These are phyloP conservation scores for Xylaria telfairii DNA, from an alignment of 495 filamentous ascomycete species.

Conservation along the genomic window DNA sequence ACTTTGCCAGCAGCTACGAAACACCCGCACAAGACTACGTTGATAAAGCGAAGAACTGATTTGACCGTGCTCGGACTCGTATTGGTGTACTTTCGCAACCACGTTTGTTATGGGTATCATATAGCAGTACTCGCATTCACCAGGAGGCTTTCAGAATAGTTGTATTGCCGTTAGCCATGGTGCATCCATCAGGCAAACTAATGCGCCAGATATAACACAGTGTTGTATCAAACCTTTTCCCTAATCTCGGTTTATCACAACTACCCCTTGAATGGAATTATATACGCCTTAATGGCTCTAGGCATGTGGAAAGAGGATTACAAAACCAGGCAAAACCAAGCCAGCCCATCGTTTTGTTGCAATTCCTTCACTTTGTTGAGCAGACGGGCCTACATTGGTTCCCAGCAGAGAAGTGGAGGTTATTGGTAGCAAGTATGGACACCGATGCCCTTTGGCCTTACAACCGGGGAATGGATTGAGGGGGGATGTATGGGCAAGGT, in stretches of 20 bases:
- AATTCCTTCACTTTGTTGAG: not conserved
- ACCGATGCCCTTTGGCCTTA: not conserved
- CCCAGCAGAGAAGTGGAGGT: not conserved
- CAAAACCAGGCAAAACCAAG: not conserved
- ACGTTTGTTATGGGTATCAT: not conserved
- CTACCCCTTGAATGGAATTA: not conserved
- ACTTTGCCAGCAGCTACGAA: slow-evolving; percentile 82
- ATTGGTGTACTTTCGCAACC: not conserved
- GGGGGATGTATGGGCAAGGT: not conserved
- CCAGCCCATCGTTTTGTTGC: not conserved
- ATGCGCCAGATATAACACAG: not conserved
- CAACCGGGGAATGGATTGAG: not conserved
- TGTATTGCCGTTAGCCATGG: not conserved
- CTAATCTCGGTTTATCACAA: not conserved
- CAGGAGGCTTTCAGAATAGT: not conserved
- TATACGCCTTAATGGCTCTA: not conserved
- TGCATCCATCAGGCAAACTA: not conserved
- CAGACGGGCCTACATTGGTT: not conserved
- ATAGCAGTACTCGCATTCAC: not conserved
- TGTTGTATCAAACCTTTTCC: not conserved
- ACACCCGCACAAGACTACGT: slow-evolving; percentile 57
- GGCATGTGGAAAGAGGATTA: not conserved
- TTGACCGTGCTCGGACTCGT: not conserved
- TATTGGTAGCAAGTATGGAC: not conserved
- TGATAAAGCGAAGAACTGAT: slow-evolving; percentile 50